Evolutionary conservation across 2,329 filamentous ascomycete genomes (phyloP), one percentile per base, ranked within the genome.

Genomic region (Cordyceps javanica): DNA sequence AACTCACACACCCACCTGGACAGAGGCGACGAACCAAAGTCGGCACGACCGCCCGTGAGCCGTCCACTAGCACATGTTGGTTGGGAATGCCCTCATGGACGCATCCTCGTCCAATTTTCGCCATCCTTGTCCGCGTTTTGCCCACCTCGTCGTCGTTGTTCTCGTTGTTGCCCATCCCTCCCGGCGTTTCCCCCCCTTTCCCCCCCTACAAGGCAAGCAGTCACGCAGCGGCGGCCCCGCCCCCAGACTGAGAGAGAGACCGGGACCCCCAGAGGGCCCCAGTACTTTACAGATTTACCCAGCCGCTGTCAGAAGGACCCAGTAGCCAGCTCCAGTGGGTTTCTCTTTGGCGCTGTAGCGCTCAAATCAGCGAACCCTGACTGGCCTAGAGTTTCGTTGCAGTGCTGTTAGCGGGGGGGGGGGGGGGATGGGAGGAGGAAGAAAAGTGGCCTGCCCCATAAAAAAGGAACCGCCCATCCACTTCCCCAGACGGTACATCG

Each of bases 401-500:
- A n/a, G n/a, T n/a, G n/a, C n/a, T n/a, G n/a, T n/a, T n/a, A n/a
- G n/a, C n/a, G n/a, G n/a, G n/a, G n/a, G n/a, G n/a, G n/a, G n/a
- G n/a, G n/a, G n/a, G n/a, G n/a, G n/a, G n/a, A n/a, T n/a, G n/a
- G n/a, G n/a, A n/a, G n/a, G n/a, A n/a, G n/a, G n/a, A n/a, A n/a
- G n/a, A n/a, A n/a, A n/a, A n/a, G n/a, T n/a, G n/a, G n/a, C n/a
- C n/a, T n/a, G n/a, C 52, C 14, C 21, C 16, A 36, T 21, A 46
- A 25, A 10, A 32, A n/a, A n/a, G n/a, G n/a, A n/a, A n/a, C n/a
- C n/a, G n/a, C n/a, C 8, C 39, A 23, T 34, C 53, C 53, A 55
- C 53, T 55, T 55, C 53, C 53, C 53, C 53, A 55, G 53, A 55
- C 53, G 53, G 53, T 28, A 26, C 53, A 55, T 55, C 53, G 53